Evolutionary conservation across 2,329 filamentous ascomycete species (phyloP).

Genomic region (Penicillium italicum): DNA sequence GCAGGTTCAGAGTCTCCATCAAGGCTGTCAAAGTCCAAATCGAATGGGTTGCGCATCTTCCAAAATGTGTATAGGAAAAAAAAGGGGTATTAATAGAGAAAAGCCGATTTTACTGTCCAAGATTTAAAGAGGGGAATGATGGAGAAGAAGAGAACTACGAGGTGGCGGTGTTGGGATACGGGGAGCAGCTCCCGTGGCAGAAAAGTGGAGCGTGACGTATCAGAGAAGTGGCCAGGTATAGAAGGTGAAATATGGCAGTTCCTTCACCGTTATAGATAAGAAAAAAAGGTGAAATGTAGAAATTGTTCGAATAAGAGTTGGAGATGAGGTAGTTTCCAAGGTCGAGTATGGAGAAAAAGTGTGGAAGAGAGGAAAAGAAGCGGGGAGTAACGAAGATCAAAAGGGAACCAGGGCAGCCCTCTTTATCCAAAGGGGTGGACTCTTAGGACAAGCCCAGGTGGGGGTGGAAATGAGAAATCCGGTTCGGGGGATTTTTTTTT

Average conservation of each 20-base stretch:
- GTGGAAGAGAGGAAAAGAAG: not conserved
- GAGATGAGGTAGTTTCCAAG: not conserved
- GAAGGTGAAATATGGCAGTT: not conserved
- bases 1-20: constrained; percentile 23
- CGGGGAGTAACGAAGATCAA: constrained; percentile 8
- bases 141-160: constrained; percentile 10
- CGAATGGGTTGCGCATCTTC: constrained; percentile 33
- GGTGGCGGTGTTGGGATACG: constrained; percentile 14
- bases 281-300: not conserved
- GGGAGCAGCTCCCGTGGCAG: constrained; percentile 13
- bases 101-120: constrained; percentile 5
- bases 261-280: not conserved
- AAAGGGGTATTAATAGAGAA: constrained; percentile 1
- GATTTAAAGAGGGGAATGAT: constrained; percentile 10
- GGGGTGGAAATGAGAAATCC: constrained; percentile 19
- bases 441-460: not conserved
- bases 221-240: constrained; percentile 5
- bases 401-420: constrained; percentile 11
- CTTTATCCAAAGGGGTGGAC: constrained; percentile 29
- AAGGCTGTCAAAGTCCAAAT: constrained; percentile 27
- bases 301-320: not conserved
- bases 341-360: not conserved
- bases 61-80: not conserved
- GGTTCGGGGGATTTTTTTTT: constrained; percentile 31
- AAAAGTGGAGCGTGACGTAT: constrained; percentile 16